Percentiles rank a stretch among this genome's conserved stretches.
Conservation (phyloP, 495 filamentous ascomycete species). For the Trypethelium eluteriae region DNA sequence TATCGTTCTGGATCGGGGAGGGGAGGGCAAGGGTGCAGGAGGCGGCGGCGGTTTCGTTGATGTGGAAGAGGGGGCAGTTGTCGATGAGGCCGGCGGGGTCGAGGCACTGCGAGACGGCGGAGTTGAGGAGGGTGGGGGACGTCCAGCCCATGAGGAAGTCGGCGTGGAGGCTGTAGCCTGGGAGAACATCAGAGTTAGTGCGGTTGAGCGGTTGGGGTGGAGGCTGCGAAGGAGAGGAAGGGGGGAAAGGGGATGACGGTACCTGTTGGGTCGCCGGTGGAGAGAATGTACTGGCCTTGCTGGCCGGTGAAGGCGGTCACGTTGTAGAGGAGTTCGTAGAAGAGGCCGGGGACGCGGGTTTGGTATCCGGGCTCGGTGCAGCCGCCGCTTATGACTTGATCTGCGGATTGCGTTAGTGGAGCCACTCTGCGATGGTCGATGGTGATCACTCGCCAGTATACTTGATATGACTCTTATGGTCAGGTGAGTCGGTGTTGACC, state of each 20-base stretch:
- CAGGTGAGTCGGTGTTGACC: constrained; percentile 40
- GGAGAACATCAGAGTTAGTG: background rate
- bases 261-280: constrained; percentile 75
- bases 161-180: constrained; percentile 72
- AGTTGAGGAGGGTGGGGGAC: constrained; percentile 45
- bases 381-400: constrained; percentile 57
- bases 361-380: constrained; percentile 64
- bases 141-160: constrained; percentile 86
- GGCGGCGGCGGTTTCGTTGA: constrained; percentile 40
- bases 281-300: constrained; percentile 66
- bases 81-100: constrained; percentile 45
- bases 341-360: constrained; percentile 48
- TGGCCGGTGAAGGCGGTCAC: constrained; percentile 60
- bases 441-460: constrained; percentile 38
- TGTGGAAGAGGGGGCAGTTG: constrained; percentile 53
- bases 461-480: constrained; percentile 52
- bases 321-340: constrained; percentile 84
- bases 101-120: constrained; percentile 46
- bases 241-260: background rate
- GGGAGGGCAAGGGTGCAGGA: constrained; percentile 46
- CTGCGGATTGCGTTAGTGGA: background rate
- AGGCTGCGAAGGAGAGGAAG: too few relatives aligned
- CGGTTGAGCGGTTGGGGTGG: too few relatives aligned
- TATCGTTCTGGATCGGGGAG: constrained; percentile 32
- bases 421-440: background rate